Percentiles rank a stretch among this genome's conserved stretches.
Conservation (phyloP, 228 moss, liverwort and hornwort species). For the Sphagnum magellanicum region DNA sequence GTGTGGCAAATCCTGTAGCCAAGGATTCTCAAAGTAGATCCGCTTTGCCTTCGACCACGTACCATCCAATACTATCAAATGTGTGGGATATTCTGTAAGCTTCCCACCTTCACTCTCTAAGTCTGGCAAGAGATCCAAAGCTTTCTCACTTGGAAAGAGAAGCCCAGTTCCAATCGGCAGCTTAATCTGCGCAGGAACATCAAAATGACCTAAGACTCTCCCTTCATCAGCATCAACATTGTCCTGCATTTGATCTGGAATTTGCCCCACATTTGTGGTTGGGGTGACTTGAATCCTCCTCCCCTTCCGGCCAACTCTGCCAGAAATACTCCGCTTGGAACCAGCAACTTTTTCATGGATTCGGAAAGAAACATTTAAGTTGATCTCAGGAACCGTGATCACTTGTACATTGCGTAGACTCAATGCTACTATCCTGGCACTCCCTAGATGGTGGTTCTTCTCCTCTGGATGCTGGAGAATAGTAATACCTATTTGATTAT, state of each 20-base stretch:
- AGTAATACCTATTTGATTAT: conserved; percentile 64
- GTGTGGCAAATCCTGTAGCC: conserved; percentile 75
- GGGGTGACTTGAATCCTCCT: conserved; percentile 5
- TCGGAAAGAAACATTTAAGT: conserved; percentile 45
- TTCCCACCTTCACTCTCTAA: neutral
- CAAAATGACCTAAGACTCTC: neutral
- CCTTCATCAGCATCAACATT: neutral
- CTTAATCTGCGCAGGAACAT: conserved; percentile 51
- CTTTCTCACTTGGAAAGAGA: conserved; percentile 74
- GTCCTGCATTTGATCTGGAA: conserved; percentile 5
- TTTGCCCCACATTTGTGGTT: conserved; percentile 1
- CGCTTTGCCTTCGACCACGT: conserved; percentile 90
- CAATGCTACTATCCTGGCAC: conserved; percentile 74
- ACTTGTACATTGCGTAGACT: conserved; percentile 64
- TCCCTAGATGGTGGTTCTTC: conserved; percentile 78
- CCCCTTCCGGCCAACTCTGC: conserved; percentile 74
- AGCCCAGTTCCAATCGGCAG: conserved; percentile 58
- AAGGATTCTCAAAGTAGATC: conserved; percentile 74
- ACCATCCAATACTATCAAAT: conserved; percentile 81
- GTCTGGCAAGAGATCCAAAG: conserved; percentile 49
- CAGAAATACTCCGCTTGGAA: conserved; percentile 68
- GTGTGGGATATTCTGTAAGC: conserved; percentile 34
- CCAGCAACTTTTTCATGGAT: conserved; percentile 71
- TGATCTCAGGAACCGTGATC: conserved; percentile 54
- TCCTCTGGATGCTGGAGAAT: conserved; percentile 88